phyloP scores from a whole-genome alignment of 352 stramenopile species.

The Globisporangium iwayamae region DNA sequence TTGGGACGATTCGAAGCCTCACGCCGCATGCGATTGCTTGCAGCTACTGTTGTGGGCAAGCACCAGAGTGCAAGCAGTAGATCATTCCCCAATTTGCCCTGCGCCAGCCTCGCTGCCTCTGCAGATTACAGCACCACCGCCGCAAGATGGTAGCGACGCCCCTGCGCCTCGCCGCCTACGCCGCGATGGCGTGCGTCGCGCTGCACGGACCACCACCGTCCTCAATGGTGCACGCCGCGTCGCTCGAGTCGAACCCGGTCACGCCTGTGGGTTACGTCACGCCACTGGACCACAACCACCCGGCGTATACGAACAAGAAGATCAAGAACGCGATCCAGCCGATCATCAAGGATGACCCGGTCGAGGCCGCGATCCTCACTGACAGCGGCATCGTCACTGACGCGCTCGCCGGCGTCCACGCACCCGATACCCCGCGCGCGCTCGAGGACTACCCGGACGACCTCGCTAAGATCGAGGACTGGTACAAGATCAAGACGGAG shows the following conservation, averaged over 20 bases:
- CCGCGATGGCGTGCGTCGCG: constrained; percentile 6
- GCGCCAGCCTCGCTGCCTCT: neutral
- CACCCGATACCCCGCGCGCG: neutral
- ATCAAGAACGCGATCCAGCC: constrained; percentile 19
- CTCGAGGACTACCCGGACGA: constrained; percentile 7
- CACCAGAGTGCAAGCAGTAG: neutral
- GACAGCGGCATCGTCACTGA: neutral
- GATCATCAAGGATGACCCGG: constrained; percentile 18
- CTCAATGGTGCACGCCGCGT: neutral
- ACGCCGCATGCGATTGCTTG: neutral
- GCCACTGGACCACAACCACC: constrained; percentile 25
- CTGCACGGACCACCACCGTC: neutral
- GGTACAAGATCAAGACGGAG: constrained; percentile 25
- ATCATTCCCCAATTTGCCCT: constrained; percentile 11
- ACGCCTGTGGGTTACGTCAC: constrained; percentile 21
- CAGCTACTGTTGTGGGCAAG: no score
- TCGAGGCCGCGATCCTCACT: constrained; percentile 9
- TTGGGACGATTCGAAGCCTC: neutral
- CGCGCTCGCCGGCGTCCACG: neutral
- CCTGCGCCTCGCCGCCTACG: constrained; percentile 4
- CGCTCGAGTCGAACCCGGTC: constrained; percentile 27
- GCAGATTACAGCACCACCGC: constrained; percentile 1
- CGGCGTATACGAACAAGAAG: constrained; percentile 23
- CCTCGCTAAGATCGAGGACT: constrained; percentile 24
- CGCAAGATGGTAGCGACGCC: constrained; percentile 10